Conservation (phyloP, 495 filamentous ascomycete species). For the Hypoxylon subgilvum region DNA sequence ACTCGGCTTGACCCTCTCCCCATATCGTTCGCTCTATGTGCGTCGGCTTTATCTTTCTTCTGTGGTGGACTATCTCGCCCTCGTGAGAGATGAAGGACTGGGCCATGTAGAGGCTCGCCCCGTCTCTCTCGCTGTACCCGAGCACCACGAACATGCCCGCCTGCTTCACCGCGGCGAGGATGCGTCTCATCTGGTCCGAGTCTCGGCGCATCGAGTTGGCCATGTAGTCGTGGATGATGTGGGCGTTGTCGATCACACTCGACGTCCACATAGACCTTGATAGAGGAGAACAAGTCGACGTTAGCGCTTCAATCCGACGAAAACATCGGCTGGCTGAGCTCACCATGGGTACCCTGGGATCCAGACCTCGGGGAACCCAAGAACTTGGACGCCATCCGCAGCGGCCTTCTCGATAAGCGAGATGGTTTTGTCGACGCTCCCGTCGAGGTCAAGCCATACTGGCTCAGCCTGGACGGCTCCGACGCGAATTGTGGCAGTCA, state of each 20-base stretch:
- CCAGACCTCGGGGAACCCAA: slow-evolving; percentile 64
- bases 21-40: slow-evolving; percentile 67
- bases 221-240: slow-evolving; percentile 54
- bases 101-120: slow-evolving; percentile 60
- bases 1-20: slow-evolving; percentile 58
- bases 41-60: slow-evolving; percentile 65
- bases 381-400: slow-evolving; percentile 54
- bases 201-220: slow-evolving; percentile 55
- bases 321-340: slow-evolving; percentile 54
- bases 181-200: slow-evolving; percentile 56
- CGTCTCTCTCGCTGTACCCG: slow-evolving; percentile 59
- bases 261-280: slow-evolving; percentile 44
- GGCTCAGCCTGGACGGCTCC: slow-evolving; percentile 62
- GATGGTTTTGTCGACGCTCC: slow-evolving; percentile 59
- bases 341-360: slow-evolving; percentile 63
- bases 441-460: slow-evolving; percentile 60
- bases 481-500: slow-evolving; percentile 43
- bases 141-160: slow-evolving; percentile 56
- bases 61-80: slow-evolving; percentile 54
- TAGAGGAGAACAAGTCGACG: slow-evolving; percentile 32
- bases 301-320: slow-evolving; percentile 20
- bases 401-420: slow-evolving; percentile 59
- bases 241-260: slow-evolving; percentile 49
- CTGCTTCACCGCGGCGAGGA: slow-evolving; percentile 49
- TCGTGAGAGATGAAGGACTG: slow-evolving; percentile 57